A percentile compares a stretch with the other conserved stretches of the same genome.
Evolutionary conservation across 1,284 basidiomycete genomes (phyloP).

Genomic region (Fomes fomentarius): DNA sequence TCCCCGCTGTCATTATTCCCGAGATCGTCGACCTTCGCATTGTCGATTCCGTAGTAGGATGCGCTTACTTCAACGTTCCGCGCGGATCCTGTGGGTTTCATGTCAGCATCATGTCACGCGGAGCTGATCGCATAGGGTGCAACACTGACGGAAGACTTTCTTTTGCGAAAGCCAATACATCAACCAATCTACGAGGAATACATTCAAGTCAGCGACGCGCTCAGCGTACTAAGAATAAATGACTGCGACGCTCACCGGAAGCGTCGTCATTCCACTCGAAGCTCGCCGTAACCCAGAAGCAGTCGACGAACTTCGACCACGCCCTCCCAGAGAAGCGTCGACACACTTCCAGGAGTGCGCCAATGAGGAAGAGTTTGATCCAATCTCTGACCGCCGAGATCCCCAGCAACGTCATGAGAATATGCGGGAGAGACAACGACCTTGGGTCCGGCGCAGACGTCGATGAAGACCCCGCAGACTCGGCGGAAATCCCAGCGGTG

Average conservation of each 20-base stretch:
- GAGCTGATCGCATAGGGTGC: too few relatives aligned
- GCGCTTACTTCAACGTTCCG: slow-evolving; percentile 17
- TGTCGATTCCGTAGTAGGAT: slow-evolving; percentile 1
- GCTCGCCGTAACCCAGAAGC: slow-evolving; percentile 64
- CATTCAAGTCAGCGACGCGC: neutral
- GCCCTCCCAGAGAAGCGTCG: slow-evolving; percentile 47
- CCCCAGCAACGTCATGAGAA: slow-evolving; percentile 44
- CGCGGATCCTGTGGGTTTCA: neutral
- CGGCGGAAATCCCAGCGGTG: neutral
- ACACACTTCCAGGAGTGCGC: slow-evolving; percentile 59
- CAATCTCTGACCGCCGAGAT: slow-evolving; percentile 64
- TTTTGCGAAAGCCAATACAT: slow-evolving; percentile 15
- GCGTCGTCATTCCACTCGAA: slow-evolving; percentile 62
- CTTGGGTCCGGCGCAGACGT: neutral
- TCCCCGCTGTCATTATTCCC: slow-evolving; percentile 27
- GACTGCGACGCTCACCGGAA: slow-evolving; percentile 51
- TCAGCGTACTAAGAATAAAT: slow-evolving; percentile 28
- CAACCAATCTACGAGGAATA: slow-evolving; percentile 20
- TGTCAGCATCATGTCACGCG: neutral
- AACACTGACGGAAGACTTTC: slow-evolving; percentile 16
- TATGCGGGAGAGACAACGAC: slow-evolving; percentile 32
- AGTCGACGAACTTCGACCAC: slow-evolving; percentile 49
- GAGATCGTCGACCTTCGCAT: slow-evolving; percentile 4
- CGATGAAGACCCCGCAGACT: neutral
- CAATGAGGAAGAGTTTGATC: slow-evolving; percentile 63